Evolutionary conservation across 1,284 basidiomycete genomes (phyloP).

Genomic region (Moesziomyces globuligerus): DNA sequence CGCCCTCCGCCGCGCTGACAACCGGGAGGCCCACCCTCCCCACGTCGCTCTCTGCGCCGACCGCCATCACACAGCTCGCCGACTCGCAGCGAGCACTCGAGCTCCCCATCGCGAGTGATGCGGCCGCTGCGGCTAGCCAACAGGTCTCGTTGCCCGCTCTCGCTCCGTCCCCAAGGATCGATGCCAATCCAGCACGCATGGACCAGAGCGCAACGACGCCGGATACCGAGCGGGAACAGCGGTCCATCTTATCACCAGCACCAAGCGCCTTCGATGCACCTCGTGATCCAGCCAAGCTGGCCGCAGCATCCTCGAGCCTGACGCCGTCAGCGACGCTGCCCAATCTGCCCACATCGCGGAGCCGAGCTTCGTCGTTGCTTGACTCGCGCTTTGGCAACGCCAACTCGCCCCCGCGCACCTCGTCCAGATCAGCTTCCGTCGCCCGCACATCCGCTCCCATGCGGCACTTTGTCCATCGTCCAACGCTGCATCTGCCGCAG

Average conservation of each 20-base stretch:
- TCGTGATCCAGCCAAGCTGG: constrained; percentile 47
- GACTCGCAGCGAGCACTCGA: neutral
- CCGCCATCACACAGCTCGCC: constrained; percentile 1
- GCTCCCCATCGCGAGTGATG: neutral
- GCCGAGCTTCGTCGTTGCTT: constrained; percentile 25
- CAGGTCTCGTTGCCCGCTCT: constrained; percentile 4
- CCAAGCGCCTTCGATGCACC: constrained; percentile 49
- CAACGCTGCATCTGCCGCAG: constrained; percentile 55
- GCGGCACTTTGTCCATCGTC: constrained; percentile 64
- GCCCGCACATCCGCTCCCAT: constrained; percentile 46
- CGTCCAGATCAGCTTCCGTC: constrained; percentile 23
- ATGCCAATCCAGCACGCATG: constrained; percentile 10
- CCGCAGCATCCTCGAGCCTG: constrained; percentile 25
- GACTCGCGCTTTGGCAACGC: constrained; percentile 35
- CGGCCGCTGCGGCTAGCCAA: neutral
- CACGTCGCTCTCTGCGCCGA: constrained; percentile 18
- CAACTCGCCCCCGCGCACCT: constrained; percentile 46
- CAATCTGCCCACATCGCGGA: constrained; percentile 26
- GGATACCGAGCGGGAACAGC: constrained; percentile 6
- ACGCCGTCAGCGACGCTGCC: constrained; percentile 32
- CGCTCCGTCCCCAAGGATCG: constrained; percentile 37
- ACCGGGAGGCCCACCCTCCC: constrained; percentile 5
- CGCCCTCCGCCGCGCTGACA: too few species aligned
- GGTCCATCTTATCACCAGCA: constrained; percentile 22
- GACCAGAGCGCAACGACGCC: neutral